Evolutionary conservation across 371 early-diverging fungal species (phyloP), one percentile per base, ranked within the genome.

Genomic region (Syncephalastrum contaminatum): DNA sequence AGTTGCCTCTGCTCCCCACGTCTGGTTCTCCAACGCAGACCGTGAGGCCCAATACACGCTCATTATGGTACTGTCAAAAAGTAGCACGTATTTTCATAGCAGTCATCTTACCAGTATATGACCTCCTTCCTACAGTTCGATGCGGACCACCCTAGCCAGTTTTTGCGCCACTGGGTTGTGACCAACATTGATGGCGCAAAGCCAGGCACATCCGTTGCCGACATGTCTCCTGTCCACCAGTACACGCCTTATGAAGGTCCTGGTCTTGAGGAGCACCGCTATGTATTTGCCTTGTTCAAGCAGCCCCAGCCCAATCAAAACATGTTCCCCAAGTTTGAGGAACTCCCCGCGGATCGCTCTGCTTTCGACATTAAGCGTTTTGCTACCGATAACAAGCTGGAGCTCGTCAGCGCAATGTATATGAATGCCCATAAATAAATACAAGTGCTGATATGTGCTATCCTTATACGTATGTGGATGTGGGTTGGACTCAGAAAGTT

Each of bases 151-250:
- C 53, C 14, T 48, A 39, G 39, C 47, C 36, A 12, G 10, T 72
- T 77, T 21, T 69, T 56, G 54, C 73, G 79, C 10, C 83, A 82
- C 43, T 82, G 83, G 83, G 51, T 78, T 18, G 68, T 76, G 49
- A 64, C 67, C 50, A 80, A 82, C 60, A 69, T 82, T 36, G 61
- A 77, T 42, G 67, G 66, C 25, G 48, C 75, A 20, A 54, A 59
- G 12, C 72, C 76, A n/a, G 80, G 73, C 36, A 66, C 67, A 0
- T 62, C 51, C 4, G 40, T 82, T 14, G 43, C 47, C 8, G 57
- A 63, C 16, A 16, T 27, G 6, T 48, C 52, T 2, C 41, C 54
- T 8, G 27, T 60, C 20, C 58, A 54, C 49, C 63, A 58, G 40
- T 56, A 63, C 41, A 68, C 72, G 1, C 43, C 62, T 16, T 82